Conservation (phyloP, 1,284 basidiomycete species). For the Irpex lacteus region DNA sequence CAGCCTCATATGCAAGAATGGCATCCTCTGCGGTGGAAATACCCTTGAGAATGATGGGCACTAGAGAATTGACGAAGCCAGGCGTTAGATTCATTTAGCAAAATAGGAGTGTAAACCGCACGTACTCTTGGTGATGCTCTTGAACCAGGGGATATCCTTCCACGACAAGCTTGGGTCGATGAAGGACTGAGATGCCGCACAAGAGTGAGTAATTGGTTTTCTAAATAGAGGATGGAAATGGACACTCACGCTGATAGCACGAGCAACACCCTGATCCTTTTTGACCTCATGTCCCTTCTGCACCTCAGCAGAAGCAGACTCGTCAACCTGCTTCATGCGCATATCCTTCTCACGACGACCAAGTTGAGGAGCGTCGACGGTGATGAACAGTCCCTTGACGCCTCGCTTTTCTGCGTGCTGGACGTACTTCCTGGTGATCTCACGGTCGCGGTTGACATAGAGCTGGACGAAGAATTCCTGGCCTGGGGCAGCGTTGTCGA, state of each 20-base stretch:
- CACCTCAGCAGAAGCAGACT: conserved; percentile 75
- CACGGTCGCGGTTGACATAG: conserved; percentile 85
- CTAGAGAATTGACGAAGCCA: conserved; percentile 31
- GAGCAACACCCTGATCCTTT: conserved; percentile 88
- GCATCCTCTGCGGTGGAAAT: conserved; percentile 96
- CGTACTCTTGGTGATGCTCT: conserved; percentile 74
- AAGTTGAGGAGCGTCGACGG: conserved; percentile 91
- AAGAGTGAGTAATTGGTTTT: conserved; percentile 3
- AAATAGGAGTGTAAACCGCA: conserved; percentile 34
- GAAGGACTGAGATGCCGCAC: conserved; percentile 60
- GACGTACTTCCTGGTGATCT: conserved; percentile 79
- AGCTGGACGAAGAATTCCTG: conserved; percentile 83
- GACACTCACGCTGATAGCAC: conserved; percentile 82
- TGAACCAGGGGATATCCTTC: conserved; percentile 88
- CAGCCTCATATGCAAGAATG: conserved; percentile 81
- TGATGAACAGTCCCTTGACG: conserved; percentile 86
- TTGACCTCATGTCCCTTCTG: conserved; percentile 37
- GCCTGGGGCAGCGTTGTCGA: conserved; percentile 72
- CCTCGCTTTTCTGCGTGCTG: conserved; percentile 83
- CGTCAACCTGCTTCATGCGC: conserved; percentile 89
- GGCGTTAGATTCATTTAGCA: neutral
- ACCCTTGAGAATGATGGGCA: conserved; percentile 92
- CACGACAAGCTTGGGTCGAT: conserved; percentile 90
- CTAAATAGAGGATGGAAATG: neutral
- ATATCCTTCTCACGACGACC: conserved; percentile 94